Evolutionary conservation across 1,139 yeast genomes (phyloP), one percentile per base, ranked within the genome.

Genomic region (Magnusiomyces ingens): DNA sequence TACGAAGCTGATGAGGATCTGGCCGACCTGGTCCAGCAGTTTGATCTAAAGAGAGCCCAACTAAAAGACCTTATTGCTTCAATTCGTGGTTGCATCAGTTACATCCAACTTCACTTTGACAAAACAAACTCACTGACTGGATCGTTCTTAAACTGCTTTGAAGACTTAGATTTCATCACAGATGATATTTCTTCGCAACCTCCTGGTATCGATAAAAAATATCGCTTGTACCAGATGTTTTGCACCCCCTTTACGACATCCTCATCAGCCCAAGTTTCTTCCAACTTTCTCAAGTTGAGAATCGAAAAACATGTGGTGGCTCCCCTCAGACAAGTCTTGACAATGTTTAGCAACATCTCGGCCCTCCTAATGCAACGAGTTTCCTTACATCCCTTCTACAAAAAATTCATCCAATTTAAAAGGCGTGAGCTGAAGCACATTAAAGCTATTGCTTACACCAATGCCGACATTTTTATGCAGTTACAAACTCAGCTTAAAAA

Each of bases 401-500:
- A 58, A 5, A 57, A 57, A 44, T 65, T 64, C 45, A 57, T 62
- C 8, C 50, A 52, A 10, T 52, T 57, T 18, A 63, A 63, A 52
- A 4, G 32, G 32, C 32, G 32, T 26, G 32, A 26, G 8, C 32
- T 26, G 32, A 26, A 26, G 8, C 32, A 26, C 32, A 26, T 26
- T 8, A 8, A 26, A 26, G 32, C 32, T 26, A 26, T 26, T 26
- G 32, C 32, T 8, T 26, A 26, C 15, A 17, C 21, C 18, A 26
- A 51, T 22, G 67, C 68, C 1, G 64, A 63, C 51, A 50, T 55
- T 18, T 61, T 64, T 52, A 57, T 64, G 44, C 57, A 58, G 50
- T 56, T 58, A 40, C 68, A 66, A 56, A 57, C 60, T 36, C 54
- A 59, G 47, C 52, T 67, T 38, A 65, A 65, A 42, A 59, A 56